Conservation (phyloP, 257 asterid species). For the Fraxinus cuspidata region DNA sequence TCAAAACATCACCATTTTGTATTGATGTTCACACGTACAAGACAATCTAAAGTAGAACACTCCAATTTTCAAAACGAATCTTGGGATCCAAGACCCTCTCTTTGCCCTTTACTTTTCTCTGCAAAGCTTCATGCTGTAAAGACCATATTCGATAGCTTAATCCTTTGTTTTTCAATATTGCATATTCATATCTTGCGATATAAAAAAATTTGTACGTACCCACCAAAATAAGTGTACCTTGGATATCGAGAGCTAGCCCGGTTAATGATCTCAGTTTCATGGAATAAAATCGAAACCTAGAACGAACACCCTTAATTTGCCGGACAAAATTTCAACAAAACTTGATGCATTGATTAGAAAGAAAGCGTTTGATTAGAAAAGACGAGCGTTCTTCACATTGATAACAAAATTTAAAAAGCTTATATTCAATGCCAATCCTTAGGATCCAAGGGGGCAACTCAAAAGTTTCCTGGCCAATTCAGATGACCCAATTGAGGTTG, state of each 20-base stretch:
- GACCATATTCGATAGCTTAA: background rate
- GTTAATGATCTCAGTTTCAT: too few relatives aligned
- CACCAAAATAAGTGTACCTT: too few relatives aligned
- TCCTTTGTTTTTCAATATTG: background rate
- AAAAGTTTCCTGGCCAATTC: constrained; percentile 85
- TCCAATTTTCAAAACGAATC: constrained; percentile 35
- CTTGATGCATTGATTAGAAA: constrained; percentile 49
- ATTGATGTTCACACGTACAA: constrained; percentile 37
- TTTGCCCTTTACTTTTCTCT: constrained; percentile 25
- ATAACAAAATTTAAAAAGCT: constrained; percentile 47
- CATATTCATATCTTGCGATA: background rate
- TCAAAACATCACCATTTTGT: constrained; percentile 32
- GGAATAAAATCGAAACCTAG: background rate
- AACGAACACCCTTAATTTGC: background rate
- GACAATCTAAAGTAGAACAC: constrained; percentile 26
- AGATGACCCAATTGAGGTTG: constrained; percentile 89
- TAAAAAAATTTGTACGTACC: background rate
- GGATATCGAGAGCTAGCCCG: too few relatives aligned
- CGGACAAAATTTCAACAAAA: constrained; percentile 28
- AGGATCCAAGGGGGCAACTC: constrained; percentile 37
- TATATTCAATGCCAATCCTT: constrained; percentile 42
- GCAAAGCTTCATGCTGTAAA: constrained; percentile 6
- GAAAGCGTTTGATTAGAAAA: constrained; percentile 8
- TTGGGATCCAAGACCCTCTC: constrained; percentile 41
- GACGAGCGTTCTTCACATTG: constrained; percentile 42